Base-by-base conservation (phyloP, 169 alveolate species). In the Cryptosporidium sp. region DNA sequence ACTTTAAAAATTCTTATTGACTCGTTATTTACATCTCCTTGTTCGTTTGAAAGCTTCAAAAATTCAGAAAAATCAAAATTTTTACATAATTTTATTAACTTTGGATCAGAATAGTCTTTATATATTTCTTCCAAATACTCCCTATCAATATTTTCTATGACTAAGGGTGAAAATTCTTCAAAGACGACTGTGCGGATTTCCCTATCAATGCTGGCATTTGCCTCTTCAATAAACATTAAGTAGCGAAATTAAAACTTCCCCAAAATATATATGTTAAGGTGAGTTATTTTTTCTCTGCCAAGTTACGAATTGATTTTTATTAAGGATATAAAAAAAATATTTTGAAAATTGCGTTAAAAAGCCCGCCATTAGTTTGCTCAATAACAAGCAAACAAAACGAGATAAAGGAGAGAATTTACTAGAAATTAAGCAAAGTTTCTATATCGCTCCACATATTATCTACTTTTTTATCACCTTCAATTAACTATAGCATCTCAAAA, bases 51-150 rank as follows among this genome's bases (percentile, higher is more conserved):
- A 26, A 8, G 39, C 35, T 31, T 67, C 2, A 23, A 16, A 10
- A 29, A 51, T 43, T 33, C 59, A 52, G 21, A 2, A 23, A 37
- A 73, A 58, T 35, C 55, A 73, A 73, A 55, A 33, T 26, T 55
- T 23, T 59, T 50, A 35, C 26, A 52, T 37, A 26, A 33, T 12
- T 73, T 73, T 33, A 80, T 29, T 21, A 80, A 59, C 18, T 80
- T 35, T 31, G 89, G 89, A 43, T 80, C 89, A 0, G 89, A 80
- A 31, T 62, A 80, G 58, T 80, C 67, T 29, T 26, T 80, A 65
- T 80, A 80, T 43, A 80, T 45, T 65, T 41, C 31, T 18, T 80
- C 68, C 33, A 80, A 80, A n/a, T 62, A 7, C 10, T 80, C 37
- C 39, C 10, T 62, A 33, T 61, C 29, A n/a, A 80, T 31, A 80